Evolutionary conservation across 306 rosid genomes (phyloP).

Genomic region (Citrullus colocynthis): DNA sequence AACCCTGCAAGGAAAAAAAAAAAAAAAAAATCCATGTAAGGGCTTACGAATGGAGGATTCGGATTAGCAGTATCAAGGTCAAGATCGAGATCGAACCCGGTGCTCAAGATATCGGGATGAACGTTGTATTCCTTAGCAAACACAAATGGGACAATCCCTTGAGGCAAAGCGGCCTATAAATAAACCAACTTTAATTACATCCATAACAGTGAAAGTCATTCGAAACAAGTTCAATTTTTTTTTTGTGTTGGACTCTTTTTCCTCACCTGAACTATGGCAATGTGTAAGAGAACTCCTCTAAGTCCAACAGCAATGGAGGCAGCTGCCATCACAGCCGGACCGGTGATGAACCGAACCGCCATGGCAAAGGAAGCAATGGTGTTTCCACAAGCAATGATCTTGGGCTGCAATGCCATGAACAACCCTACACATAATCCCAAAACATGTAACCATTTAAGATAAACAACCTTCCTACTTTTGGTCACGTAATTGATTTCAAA

Average conservation of each 20-base stretch:
- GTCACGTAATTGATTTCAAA: not conserved
- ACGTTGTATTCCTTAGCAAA: constrained; percentile 88
- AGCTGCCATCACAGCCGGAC: constrained; percentile 77
- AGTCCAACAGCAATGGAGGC: constrained; percentile 64
- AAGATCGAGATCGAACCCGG: constrained; percentile 30
- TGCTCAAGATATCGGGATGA: constrained; percentile 81
- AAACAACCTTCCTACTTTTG: not conserved
- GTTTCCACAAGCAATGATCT: constrained; percentile 73
- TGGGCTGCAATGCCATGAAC: constrained; percentile 86
- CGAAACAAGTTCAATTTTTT: not conserved
- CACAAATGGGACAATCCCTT: constrained; percentile 85
- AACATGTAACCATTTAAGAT: not conserved
- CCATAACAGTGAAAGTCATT: not conserved
- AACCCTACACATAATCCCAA: constrained; percentile 25
- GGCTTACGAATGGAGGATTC: not conserved
- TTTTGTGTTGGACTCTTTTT: not conserved
- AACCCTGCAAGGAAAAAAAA: not conserved
- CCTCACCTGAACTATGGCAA: constrained; percentile 76
- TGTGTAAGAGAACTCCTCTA: constrained; percentile 54
- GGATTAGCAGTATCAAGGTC: not conserved
- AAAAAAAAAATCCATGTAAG: not conserved
- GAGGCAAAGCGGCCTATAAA: constrained; percentile 75
- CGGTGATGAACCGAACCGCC: constrained; percentile 63
- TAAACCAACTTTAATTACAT: not conserved
- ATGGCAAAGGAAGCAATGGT: constrained; percentile 56